Evolutionary conservation across 2,329 filamentous ascomycete genomes (phyloP).

Genomic region (Akanthomyces lecanii): DNA sequence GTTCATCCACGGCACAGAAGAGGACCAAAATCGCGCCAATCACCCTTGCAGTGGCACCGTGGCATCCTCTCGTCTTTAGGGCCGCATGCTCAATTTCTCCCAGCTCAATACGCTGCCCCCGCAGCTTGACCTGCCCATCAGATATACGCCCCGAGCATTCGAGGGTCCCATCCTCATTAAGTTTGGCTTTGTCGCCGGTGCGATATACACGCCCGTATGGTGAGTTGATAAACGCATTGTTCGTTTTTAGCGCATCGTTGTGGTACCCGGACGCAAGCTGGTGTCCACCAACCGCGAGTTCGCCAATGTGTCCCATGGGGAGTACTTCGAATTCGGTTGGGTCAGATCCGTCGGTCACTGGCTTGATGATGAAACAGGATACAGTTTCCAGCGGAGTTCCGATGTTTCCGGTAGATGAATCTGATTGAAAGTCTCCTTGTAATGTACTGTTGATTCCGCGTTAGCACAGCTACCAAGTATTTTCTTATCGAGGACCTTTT

Average conservation of each 20-base stretch:
- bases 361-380: conserved; percentile 65
- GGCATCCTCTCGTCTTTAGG: conserved; percentile 57
- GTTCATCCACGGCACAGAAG: conserved; percentile 60
- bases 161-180: conserved; percentile 64
- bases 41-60: conserved; percentile 63
- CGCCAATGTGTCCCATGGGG: conserved; percentile 64
- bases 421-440: conserved; percentile 55
- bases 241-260: conserved; percentile 73
- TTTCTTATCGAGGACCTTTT: background rate
- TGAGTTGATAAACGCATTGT: conserved; percentile 64
- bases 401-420: conserved; percentile 62
- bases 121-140: conserved; percentile 78
- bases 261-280: conserved; percentile 80
- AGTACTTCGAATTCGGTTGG: conserved; percentile 47
- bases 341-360: conserved; percentile 30
- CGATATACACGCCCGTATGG: conserved; percentile 70
- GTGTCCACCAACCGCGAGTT: conserved; percentile 74
- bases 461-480: background rate
- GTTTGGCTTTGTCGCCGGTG: conserved; percentile 76
- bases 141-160: conserved; percentile 79
- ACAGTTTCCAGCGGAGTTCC: conserved; percentile 77
- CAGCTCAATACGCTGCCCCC: conserved; percentile 78
- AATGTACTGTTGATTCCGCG: conserved; percentile 54
- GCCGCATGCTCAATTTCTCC: conserved; percentile 73
- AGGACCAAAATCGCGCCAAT: conserved; percentile 65